Evolutionary conservation across 352 stramenopile species (phyloP), one percentile per base, ranked within the genome.

Genomic region (Thraustochytrium sp.): DNA sequence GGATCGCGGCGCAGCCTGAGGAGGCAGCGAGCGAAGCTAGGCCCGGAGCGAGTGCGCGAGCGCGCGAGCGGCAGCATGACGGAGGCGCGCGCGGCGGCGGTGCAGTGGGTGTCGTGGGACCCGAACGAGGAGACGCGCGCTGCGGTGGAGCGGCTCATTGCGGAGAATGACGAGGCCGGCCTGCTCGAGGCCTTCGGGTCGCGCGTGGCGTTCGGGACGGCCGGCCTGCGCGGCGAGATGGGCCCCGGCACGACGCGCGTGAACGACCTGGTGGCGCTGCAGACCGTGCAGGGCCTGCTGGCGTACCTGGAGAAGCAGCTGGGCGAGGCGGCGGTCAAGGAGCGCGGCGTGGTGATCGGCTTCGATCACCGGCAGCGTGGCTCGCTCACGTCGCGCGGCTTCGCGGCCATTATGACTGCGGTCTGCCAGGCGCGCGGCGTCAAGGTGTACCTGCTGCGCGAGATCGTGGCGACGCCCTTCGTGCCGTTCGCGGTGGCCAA

Each of bases 381-480:
- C 18, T 87, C 90, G 31, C 87, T 97, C 40, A 96, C 89, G 75
- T 97, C 93, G 38, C 90, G 93, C 84, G 87, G 91, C 36, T 97
- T 98, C 82, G 93, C 92, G 0, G 86, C 92, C 76, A 90, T 96
- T 85, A 91, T 92, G 51, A 91, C 93, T 42, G 89, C 90, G 2
- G 93, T 96, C 1, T 95, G 90, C 74, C 83, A 95, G 4, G 88
- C 90, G 26, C 84, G 87, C 40, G 92, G 93, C 59, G 90, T 97
- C 83, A 94, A 92, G 65, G 93, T 97, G n/a, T 95, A 92, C 76
- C 87, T 97, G 2, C 95, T 94, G 80, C 89, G 94, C 38, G 89
- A 90, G 44, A 94, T 96, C 82, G 94, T 98, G n/a, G 89, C 93
- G n/a, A 99, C 96, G 9, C 96, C 96, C 9, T 87, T 98, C 38